A percentile compares a stretch with the other conserved stretches of the same genome.
Conservation (phyloP, 2,329 filamentous ascomycete species). For the Sporothrix schenckii region DNA sequence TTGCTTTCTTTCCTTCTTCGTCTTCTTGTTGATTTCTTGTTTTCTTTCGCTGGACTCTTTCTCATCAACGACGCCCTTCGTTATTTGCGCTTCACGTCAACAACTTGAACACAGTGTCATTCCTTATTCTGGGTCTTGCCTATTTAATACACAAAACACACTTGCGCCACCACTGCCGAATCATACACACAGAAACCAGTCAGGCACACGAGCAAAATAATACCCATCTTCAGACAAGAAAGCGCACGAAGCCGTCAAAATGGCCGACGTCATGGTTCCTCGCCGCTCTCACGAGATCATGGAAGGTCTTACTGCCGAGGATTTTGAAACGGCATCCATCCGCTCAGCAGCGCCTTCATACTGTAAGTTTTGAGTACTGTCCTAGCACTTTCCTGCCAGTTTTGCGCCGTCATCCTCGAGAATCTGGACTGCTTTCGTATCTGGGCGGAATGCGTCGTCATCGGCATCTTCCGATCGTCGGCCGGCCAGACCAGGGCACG, state of each 20-base stretch:
- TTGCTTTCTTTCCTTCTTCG: not conserved
- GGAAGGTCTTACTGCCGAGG: slow-evolving; percentile 49
- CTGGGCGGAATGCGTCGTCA: slow-evolving; percentile 7
- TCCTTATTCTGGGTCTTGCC: not conserved
- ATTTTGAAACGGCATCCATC: slow-evolving; percentile 69
- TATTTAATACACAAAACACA: slow-evolving; percentile 16
- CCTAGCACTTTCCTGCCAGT: not conserved
- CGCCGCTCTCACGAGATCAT: slow-evolving; percentile 33
- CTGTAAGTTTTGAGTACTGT: slow-evolving; percentile 48
- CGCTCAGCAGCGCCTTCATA: slow-evolving; percentile 70
- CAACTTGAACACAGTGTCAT: not conserved
- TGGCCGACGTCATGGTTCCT: slow-evolving; percentile 30
- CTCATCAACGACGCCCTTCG: not conserved
- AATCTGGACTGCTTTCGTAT: not conserved
- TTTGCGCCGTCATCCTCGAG: not conserved
- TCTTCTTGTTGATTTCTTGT: not conserved
- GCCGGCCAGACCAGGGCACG: slow-evolving; percentile 14
- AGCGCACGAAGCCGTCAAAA: not conserved
- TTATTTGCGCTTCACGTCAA: slow-evolving; percentile 16
- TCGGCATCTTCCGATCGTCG: slow-evolving; percentile 23
- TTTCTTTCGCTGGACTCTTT: not conserved
- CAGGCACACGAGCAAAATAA: slow-evolving; percentile 7
- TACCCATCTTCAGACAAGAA: slow-evolving; percentile 8
- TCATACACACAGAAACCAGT: not conserved
- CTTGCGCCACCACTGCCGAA: slow-evolving; percentile 19